A percentile compares a stretch with the other conserved stretches of the same genome.
Evolutionary conservation across 2,329 filamentous ascomycete genomes (phyloP).

Genomic region (Botrytis elliptica): DNA sequence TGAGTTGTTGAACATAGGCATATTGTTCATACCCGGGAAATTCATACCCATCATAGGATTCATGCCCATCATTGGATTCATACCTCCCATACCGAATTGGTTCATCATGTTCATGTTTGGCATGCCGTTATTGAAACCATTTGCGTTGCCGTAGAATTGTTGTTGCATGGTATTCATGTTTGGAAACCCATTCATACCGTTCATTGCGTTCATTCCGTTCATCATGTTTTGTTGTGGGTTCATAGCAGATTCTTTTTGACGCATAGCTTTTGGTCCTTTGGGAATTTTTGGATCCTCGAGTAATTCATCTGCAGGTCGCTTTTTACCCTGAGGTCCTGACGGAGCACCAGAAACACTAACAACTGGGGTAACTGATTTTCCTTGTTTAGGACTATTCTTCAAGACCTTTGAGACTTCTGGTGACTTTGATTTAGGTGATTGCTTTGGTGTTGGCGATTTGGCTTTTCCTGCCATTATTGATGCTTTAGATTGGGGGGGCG

Average conservation of each 20-base stretch:
- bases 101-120: slow-evolving; percentile 38
- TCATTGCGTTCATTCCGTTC: slow-evolving; percentile 43
- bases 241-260: slow-evolving; percentile 47
- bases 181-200: slow-evolving; percentile 41
- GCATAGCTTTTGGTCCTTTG: slow-evolving; percentile 66
- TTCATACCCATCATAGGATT: slow-evolving; percentile 37
- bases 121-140: slow-evolving; percentile 29
- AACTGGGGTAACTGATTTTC: slow-evolving; percentile 7
- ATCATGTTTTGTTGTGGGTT: slow-evolving; percentile 41
- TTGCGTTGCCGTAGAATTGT: slow-evolving; percentile 27
- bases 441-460: slow-evolving; percentile 39
- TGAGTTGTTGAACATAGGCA: slow-evolving; percentile 40
- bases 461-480: slow-evolving; percentile 20
- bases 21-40: slow-evolving; percentile 43
- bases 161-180: slow-evolving; percentile 32
- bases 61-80: slow-evolving; percentile 45
- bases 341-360: slow-evolving; percentile 15
- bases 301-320: slow-evolving; percentile 76
- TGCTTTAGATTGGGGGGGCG: slow-evolving; percentile 38
- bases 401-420: slow-evolving; percentile 4
- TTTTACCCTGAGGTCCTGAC: slow-evolving; percentile 51
- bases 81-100: slow-evolving; percentile 41
- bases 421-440: slow-evolving; percentile 30
- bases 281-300: slow-evolving; percentile 63
- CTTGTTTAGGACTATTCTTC: slow-evolving; percentile 33